Evolutionary conservation across 2,329 filamentous ascomycete species (phyloP).

Genomic region (Epichloe baconii): DNA sequence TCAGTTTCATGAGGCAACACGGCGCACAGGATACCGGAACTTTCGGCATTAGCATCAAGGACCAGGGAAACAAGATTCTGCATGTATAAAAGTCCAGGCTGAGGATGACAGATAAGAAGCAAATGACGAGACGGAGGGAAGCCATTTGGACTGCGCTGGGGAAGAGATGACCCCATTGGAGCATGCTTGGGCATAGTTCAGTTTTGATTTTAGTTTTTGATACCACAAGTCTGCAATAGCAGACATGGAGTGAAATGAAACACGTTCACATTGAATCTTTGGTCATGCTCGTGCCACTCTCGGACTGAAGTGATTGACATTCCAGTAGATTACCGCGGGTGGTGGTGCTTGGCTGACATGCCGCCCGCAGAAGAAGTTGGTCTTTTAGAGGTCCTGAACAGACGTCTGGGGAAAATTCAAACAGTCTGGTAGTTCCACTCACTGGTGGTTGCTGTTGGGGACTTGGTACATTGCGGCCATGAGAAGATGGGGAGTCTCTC

Average conservation of each 20-base stretch:
- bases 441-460: too few species aligned
- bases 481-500: too few species aligned
- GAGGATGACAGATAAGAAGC: background rate
- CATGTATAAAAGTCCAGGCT: background rate
- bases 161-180: background rate
- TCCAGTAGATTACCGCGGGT: too few species aligned
- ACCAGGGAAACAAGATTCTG: slow-evolving; percentile 1
- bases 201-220: slow-evolving; percentile 2
- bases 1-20: background rate
- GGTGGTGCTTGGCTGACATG: too few species aligned
- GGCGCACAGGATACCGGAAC: slow-evolving; percentile 3
- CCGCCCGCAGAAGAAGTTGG: too few species aligned
- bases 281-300: background rate
- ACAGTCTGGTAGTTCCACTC: too few species aligned
- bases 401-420: too few species aligned
- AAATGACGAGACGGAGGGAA: background rate
- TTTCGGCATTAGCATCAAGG: slow-evolving; percentile 2
- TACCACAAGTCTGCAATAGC: background rate
- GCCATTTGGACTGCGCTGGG: background rate
- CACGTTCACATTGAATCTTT: background rate
- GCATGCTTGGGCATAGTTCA: background rate
- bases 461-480: too few species aligned
- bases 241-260: background rate
- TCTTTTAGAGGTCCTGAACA: too few species aligned
- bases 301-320: background rate